phyloP scores from a whole-genome alignment of 202 grass and related monocot genomes.

The Setaria viridis region DNA sequence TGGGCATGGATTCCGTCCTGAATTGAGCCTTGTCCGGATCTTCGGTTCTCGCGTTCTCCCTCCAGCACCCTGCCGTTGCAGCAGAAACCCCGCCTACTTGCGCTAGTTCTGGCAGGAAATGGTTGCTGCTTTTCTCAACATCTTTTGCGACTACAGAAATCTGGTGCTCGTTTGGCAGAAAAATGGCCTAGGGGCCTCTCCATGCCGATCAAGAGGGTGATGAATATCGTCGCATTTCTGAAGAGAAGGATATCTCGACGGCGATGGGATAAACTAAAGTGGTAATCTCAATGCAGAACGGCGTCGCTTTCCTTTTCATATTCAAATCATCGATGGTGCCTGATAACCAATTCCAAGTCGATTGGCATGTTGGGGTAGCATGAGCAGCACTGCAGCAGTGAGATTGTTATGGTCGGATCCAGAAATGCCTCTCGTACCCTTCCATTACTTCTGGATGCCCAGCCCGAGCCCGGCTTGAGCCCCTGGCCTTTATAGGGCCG shows the following conservation, averaged over 20 bases:
- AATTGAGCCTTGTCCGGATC: conserved; percentile 22
- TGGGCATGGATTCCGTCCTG: conserved; percentile 27
- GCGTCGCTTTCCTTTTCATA: conserved; percentile 26
- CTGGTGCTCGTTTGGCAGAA: not conserved
- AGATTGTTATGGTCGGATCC: not conserved
- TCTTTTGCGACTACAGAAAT: not conserved
- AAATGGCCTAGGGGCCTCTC: not conserved
- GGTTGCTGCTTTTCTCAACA: not conserved
- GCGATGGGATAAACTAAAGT: conserved; percentile 25
- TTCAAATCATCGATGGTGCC: conserved; percentile 29
- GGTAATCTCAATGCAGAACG: conserved; percentile 12
- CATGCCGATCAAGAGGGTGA: not conserved
- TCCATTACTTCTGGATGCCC: too few relatives aligned
- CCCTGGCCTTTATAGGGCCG: too few relatives aligned
- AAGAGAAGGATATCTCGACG: conserved; percentile 31
- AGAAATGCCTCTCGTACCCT: too few relatives aligned
- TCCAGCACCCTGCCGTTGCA: not conserved
- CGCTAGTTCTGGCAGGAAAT: not conserved
- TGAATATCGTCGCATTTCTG: conserved; percentile 29
- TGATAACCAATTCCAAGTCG: not conserved
- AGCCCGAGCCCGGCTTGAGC: too few relatives aligned
- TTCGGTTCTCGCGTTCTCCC: not conserved
- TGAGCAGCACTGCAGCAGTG: not conserved
- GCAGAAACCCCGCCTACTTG: not conserved
- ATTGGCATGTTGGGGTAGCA: not conserved